Conservation (phyloP, 768 basidiomycete species). For the Boletus subcaerulescens region DNA sequence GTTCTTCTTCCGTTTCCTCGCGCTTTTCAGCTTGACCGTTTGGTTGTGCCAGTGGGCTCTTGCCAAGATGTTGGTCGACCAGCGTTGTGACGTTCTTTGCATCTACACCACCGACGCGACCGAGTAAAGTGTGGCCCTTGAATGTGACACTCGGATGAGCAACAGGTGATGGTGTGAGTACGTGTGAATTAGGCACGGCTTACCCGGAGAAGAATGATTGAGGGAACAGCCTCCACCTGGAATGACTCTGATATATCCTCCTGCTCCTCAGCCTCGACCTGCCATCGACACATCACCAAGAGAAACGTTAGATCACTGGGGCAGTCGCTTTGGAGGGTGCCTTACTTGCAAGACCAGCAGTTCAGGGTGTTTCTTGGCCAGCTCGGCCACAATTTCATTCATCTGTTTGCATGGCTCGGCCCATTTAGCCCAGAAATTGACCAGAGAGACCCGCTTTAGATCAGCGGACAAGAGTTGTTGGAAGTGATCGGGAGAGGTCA, state of each 20-base stretch:
- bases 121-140: slow-evolving; percentile 87
- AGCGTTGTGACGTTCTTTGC: slow-evolving; percentile 58
- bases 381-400: slow-evolving; percentile 72
- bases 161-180: not conserved
- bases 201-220: slow-evolving; percentile 79
- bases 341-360: slow-evolving; percentile 74
- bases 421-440: slow-evolving; percentile 95
- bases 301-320: not conserved
- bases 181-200: slow-evolving; percentile 15
- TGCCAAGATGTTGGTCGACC: slow-evolving; percentile 54
- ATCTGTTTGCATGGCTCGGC: slow-evolving; percentile 89
- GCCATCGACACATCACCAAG: not conserved
- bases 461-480: slow-evolving; percentile 71
- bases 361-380: slow-evolving; percentile 67
- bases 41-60: slow-evolving; percentile 7
- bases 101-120: slow-evolving; percentile 77
- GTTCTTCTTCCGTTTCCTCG: slow-evolving; percentile 61
- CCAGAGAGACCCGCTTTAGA: slow-evolving; percentile 75
- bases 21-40: slow-evolving; percentile 27
- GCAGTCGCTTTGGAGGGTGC: not conserved
- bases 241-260: slow-evolving; percentile 89
- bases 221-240: slow-evolving; percentile 85
- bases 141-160: not conserved
- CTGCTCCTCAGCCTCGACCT: slow-evolving; percentile 84
- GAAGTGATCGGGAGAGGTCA: slow-evolving; percentile 70